Evolutionary conservation across 176 grass and related monocot species (phyloP), one percentile per base, ranked within the genome.

Genomic region (Dactylis glomerata): DNA sequence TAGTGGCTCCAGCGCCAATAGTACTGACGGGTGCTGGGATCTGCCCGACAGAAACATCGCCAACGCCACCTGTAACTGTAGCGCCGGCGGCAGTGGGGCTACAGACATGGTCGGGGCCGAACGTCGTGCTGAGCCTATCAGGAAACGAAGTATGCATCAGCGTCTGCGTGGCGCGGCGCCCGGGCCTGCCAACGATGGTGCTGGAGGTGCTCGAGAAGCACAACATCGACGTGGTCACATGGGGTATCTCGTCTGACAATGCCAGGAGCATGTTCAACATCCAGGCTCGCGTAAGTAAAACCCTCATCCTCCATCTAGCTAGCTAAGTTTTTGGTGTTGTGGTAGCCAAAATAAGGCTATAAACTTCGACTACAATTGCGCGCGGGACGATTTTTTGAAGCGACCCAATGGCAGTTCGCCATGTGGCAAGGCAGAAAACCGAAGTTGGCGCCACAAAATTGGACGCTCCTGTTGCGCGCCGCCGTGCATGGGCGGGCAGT

Each of bases 91-190:
- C 56, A 8, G 71, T 23, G 16, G 70, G 86, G 27, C 75, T 98
- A 12, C 87, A 87, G 80, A 93, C 92, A 0, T 97, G 91, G 91
- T 84, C 91, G 0, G 90, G 81, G 13, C 67, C 84, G 3, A 98
- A 93, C 51, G 82, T 92, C 1, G 89, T 88, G 57, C 62, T 98
- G 2, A 95, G 73, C 79, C 65, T 95, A 32, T 45, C 56, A 0
- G 80, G 86, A 1, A 50, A 72, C 8, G 74, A 90, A n/a, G 95
- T 89, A 0, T 75, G 68, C 63, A 91, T 98, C 88, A 83, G 36
- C 51, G 11, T 95, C 6, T 88, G 85, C 33, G 0, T 19, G 5
- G 24, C 57, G 5, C 82, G 85, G 85, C 92, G 49, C 6, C 40
- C 37, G 0, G 68, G 85, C 5, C 28, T 93, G 22, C 31, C 95